A percentile compares a stretch with the other conserved stretches of the same genome.
These are phyloP conservation scores for Tagetes patula DNA, from an alignment of 129 eudicot species.

Conservation along the genomic window DNA sequence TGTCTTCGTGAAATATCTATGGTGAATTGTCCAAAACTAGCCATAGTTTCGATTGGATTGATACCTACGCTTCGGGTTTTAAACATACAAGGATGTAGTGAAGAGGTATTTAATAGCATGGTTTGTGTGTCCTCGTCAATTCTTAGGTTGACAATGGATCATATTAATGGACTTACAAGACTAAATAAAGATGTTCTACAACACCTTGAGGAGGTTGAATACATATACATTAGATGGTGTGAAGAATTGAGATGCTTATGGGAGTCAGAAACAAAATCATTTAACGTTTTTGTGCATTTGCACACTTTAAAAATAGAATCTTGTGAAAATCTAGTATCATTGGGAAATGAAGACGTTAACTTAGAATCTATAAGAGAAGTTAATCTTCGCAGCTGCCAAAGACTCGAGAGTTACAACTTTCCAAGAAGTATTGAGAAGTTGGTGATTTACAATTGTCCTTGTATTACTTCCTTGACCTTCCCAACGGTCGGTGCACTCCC, in stretches of 20 bases:
- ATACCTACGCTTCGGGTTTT: constrained; percentile 10
- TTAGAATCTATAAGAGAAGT: background rate
- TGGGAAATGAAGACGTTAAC: background rate
- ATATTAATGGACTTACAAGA: constrained; percentile 12
- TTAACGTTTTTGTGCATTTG: background rate
- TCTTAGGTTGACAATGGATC: background rate
- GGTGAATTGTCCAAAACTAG: background rate
- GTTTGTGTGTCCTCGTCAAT: constrained; percentile 14
- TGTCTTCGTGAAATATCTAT: constrained; percentile 8
- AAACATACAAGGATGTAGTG: background rate
- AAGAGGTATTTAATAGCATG: constrained; percentile 14
- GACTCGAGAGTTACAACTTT: background rate
- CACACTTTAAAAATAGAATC: background rate
- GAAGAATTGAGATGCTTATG: constrained; percentile 7
- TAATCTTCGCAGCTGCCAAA: background rate
- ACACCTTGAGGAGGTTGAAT: background rate
- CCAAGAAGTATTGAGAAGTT: constrained; percentile 9
- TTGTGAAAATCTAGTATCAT: constrained; percentile 14
- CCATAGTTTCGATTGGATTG: background rate
- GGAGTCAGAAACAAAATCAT: background rate
- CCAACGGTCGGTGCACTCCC: background rate
- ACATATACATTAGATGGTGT: background rate
- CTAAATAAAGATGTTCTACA: constrained; percentile 4
- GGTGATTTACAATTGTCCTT: background rate
- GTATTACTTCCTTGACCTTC: constrained; percentile 4